Base-by-base conservation (phyloP, 345 rosid species). In the Balakata baccata region DNA sequence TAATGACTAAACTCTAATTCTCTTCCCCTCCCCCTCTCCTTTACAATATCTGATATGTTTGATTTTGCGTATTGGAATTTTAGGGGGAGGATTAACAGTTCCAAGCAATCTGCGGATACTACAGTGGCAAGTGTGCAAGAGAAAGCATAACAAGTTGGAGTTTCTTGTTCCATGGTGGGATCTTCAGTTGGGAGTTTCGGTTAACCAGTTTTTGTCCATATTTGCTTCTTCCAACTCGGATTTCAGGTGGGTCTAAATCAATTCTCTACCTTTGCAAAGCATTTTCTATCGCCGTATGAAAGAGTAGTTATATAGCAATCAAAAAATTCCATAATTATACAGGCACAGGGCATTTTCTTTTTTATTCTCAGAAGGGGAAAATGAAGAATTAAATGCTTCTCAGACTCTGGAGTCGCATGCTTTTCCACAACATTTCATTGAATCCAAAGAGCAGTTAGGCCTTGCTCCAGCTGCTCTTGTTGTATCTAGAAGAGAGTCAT, bases 131-230 rank as follows among this genome's bases (percentile, higher is more conserved):
- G 96, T 87, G 53, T 85, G 90, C 68, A 91, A 83, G 84, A 92
- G 84, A 81, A 95, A 91, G 87, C 94, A 89, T 64, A 82, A 85
- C 83, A 87, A 91, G 73, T 83, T 85, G 52, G 97, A 95, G 70
- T 89, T 89, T 78, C 85, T 87, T n/a, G 88, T 95, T 46, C 98
- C 98, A n/a, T 92, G 97, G 97, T 92, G 99, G 98, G 99, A 95
- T 74, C 86, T 91, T 61, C 98, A 92, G 73, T 77, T 90, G 65
- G 97, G 98, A 6, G 85, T 95, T 66, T 91, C 97, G n/a, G 93
- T 91, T 11, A 92, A 88, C 76, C 98, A 95, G 87, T 95, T 95
- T 82, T 65, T 92, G 63, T 92, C 96, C 0, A 76, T 91, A 51
- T 92, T 92, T 43, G 94, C 96, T 67, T 84, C 99, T 74, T 83